phyloP scores from a whole-genome alignment of 106 monocot species.

The Vanilla planifolia region DNA sequence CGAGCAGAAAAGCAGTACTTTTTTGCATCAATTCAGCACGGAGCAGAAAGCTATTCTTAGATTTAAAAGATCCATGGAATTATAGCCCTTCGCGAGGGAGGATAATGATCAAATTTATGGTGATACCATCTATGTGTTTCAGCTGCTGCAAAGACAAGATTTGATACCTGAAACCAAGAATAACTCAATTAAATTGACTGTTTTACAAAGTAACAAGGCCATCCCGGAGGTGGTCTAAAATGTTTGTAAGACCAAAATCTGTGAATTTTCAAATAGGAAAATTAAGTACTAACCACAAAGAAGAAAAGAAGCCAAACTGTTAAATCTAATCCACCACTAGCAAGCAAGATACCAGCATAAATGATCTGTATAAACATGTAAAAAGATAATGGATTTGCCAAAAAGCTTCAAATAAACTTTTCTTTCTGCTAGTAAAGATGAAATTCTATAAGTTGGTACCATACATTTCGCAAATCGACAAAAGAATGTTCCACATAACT shows the following conservation, averaged over 20 bases:
- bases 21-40: too few species aligned
- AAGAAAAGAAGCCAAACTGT: conserved; percentile 78
- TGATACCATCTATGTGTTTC: conserved; percentile 87
- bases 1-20: too few species aligned
- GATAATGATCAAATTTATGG: conserved; percentile 74
- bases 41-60: too few species aligned
- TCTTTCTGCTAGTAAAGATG: too few species aligned
- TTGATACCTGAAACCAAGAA: conserved; percentile 48
- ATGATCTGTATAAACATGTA: conserved; percentile 57
- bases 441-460: too few species aligned
- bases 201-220: too few species aligned
- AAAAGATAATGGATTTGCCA: too few species aligned
- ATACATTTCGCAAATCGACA: too few species aligned
- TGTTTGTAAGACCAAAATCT: too few species aligned
- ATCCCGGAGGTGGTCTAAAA: too few species aligned
- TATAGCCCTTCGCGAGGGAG: conserved; percentile 45
- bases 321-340: conserved; percentile 55
- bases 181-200: not conserved
- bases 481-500: too few species aligned
- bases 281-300: conserved; percentile 49
- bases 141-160: conserved; percentile 72
- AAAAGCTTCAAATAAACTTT: too few species aligned
- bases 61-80: conserved; percentile 66
- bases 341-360: conserved; percentile 78
- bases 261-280: not conserved